A percentile compares a stretch with the other conserved stretches of the same genome.
phyloP scores from a whole-genome alignment of 495 filamentous ascomycete species.

The Penicillium odoratum region DNA sequence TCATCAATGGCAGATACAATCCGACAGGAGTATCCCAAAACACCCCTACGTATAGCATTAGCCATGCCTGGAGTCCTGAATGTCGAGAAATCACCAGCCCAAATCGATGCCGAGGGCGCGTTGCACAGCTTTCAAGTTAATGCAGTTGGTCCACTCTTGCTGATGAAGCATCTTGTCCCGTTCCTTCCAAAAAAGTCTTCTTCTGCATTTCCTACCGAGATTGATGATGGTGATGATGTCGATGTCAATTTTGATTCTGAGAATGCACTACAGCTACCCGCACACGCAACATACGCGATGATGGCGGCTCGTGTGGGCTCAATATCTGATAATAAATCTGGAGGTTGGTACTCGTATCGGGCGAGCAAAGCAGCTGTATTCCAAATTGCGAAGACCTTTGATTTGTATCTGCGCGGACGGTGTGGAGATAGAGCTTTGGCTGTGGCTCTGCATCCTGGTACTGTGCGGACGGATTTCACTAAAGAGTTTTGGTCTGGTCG shows the following conservation, averaged over 20 bases:
- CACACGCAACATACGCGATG: conserved; percentile 61
- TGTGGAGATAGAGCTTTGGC: conserved; percentile 61
- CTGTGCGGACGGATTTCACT: conserved; percentile 74
- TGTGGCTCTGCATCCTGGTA: conserved; percentile 78
- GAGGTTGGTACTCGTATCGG: conserved; percentile 78
- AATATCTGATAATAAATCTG: conserved; percentile 65
- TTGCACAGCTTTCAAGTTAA: conserved; percentile 67
- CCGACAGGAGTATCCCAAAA: conserved; percentile 46
- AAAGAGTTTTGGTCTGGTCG: conserved; percentile 66
- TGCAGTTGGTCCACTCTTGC: conserved; percentile 67
- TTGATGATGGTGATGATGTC: background rate
- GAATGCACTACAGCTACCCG: conserved; percentile 23
- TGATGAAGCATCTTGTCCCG: conserved; percentile 70
- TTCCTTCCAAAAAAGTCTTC: conserved; percentile 61
- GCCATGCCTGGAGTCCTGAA: conserved; percentile 70
- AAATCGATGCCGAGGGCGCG: conserved; percentile 57
- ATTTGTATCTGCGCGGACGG: conserved; percentile 58
- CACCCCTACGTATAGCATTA: conserved; percentile 68
- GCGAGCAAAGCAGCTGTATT: conserved; percentile 73
- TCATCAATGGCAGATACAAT: conserved; percentile 37
- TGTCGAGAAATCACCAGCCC: conserved; percentile 69
- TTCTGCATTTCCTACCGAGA: conserved; percentile 18
- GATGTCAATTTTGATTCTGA: background rate
- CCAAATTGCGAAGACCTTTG: conserved; percentile 68
- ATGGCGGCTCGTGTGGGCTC: conserved; percentile 79